These are phyloP conservation scores for Psilocybe azurescens DNA, from an alignment of 768 basidiomycete species.

Conservation along the genomic window DNA sequence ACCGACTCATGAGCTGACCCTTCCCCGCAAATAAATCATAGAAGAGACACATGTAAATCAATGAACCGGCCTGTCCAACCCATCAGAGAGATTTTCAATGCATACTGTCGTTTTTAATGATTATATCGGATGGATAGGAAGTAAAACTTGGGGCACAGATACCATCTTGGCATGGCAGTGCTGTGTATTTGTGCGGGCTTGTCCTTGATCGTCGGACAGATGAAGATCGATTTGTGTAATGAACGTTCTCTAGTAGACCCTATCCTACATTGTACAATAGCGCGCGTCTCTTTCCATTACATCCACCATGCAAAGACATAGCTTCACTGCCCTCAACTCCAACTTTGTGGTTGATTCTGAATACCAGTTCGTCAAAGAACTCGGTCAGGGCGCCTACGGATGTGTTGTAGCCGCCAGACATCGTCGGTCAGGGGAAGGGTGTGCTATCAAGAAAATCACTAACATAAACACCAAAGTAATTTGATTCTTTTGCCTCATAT, in stretches of 20 bases:
- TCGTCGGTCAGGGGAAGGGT: conserved; percentile 82
- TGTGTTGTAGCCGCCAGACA: conserved; percentile 89
- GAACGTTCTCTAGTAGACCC: background rate
- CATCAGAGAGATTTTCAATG: too few relatives aligned
- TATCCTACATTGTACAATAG: conserved; percentile 6
- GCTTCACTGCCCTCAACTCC: conserved; percentile 84
- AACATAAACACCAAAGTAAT: conserved; percentile 89
- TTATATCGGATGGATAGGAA: too few relatives aligned
- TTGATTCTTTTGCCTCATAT: background rate
- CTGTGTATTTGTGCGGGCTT: conserved; percentile 26
- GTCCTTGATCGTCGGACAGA: conserved; percentile 24
- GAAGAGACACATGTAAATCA: background rate
- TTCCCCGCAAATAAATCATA: background rate
- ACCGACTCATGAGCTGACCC: background rate
- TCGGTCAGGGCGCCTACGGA: conserved; percentile 95
- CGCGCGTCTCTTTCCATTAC: conserved; percentile 19
- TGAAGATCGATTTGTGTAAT: conserved; percentile 21
- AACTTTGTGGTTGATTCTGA: conserved; percentile 87
- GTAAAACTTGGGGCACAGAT: background rate
- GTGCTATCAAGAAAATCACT: conserved; percentile 96
- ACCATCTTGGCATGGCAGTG: conserved; percentile 17
- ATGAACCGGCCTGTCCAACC: too few relatives aligned
- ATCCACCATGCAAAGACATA: conserved; percentile 68
- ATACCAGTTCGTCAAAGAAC: conserved; percentile 95
- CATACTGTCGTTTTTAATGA: too few relatives aligned